These are phyloP conservation scores for Colletotrichum coccodes DNA, from an alignment of 2,329 filamentous ascomycete species.

Conservation along the genomic window DNA sequence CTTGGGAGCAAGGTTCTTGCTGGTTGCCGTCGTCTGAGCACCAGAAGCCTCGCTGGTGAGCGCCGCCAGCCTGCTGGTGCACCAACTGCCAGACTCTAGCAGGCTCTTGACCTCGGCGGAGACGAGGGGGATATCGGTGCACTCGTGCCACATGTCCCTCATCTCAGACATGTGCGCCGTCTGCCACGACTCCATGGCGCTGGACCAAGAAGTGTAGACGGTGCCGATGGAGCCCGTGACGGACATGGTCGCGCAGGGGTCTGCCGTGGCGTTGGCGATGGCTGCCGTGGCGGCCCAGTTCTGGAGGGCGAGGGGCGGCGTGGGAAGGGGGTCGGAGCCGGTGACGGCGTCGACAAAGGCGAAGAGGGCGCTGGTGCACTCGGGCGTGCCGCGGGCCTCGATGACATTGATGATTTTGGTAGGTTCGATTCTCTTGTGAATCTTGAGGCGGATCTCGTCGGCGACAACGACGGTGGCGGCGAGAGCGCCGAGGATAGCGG, in stretches of 20 bases:
- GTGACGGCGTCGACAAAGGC: conserved; percentile 2
- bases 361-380: background rate
- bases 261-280: background rate
- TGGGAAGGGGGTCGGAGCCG: conserved; percentile 2
- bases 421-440: conserved; percentile 4
- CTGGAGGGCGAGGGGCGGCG: background rate
- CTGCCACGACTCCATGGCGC: background rate
- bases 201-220: background rate
- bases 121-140: background rate
- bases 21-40: background rate
- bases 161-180: background rate
- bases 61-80: background rate
- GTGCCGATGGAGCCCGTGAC: background rate
- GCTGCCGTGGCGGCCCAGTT: background rate
- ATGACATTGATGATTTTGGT: background rate
- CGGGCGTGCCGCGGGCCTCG: background rate
- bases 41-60: background rate
- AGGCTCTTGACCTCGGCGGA: background rate
- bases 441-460: background rate
- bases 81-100: background rate
- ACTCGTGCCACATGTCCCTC: background rate
- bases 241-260: background rate
- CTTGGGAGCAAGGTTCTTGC: background rate
- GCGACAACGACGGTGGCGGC: background rate
- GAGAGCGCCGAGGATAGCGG: conserved; percentile 2